A percentile compares a stretch with the other conserved stretches of the same genome.
Conservation (phyloP, 768 basidiomycete genomes). For the Amanita subjunquillea region DNA sequence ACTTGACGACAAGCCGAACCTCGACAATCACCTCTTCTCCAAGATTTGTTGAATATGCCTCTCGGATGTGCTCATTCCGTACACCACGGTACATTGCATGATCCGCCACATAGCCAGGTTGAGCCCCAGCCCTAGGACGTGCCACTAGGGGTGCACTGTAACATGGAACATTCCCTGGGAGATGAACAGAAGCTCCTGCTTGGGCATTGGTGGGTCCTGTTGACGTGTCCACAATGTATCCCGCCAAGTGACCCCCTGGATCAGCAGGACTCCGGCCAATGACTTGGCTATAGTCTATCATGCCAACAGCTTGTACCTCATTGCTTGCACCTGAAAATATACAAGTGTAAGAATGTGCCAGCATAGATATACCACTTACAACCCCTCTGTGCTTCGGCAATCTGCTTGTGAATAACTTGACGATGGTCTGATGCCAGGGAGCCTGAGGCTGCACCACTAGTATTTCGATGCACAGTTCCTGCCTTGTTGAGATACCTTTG, state of each 20-base stretch:
- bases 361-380: too few species aligned
- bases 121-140: too few species aligned
- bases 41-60: background rate
- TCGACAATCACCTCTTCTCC: background rate
- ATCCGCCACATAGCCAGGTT: background rate
- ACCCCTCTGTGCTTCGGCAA: too few species aligned
- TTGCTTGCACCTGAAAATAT: background rate
- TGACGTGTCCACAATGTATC: background rate
- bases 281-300: too few species aligned
- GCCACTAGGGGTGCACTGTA: background rate
- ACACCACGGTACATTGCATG: background rate
- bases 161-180: background rate
- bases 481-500: too few species aligned
- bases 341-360: too few species aligned
- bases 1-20: background rate
- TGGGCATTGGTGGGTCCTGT: background rate
- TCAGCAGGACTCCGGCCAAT: background rate
- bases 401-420: too few species aligned
- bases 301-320: background rate
- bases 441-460: too few species aligned
- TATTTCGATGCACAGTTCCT: too few species aligned
- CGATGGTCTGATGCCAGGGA: too few species aligned
- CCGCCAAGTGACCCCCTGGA: background rate
- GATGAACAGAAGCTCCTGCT: background rate
- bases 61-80: background rate